Evolutionary conservation across 371 early-diverging fungal genomes (phyloP).

Genomic region (Chytridiales sp.): DNA sequence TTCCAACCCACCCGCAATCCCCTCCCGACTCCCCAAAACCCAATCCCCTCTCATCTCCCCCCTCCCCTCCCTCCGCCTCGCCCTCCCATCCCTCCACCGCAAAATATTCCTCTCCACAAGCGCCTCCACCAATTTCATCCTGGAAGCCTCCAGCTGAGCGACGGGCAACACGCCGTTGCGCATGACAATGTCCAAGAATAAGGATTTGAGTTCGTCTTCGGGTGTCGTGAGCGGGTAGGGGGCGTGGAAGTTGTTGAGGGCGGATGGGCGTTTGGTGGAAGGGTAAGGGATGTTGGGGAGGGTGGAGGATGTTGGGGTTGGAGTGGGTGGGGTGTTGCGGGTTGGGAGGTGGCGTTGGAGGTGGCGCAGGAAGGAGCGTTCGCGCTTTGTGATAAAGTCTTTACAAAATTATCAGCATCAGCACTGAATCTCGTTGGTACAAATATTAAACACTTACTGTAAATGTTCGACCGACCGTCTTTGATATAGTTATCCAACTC

Average conservation of each 20-base stretch:
- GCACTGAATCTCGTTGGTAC: too few species aligned
- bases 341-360: conserved; percentile 31
- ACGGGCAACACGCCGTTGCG: conserved; percentile 36
- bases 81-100: conserved; percentile 35
- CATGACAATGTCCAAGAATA: conserved; percentile 37
- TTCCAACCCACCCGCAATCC: not conserved
- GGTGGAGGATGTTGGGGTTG: not conserved
- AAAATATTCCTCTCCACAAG: conserved; percentile 42
- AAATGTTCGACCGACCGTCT: conserved; percentile 12
- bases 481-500: conserved; percentile 33
- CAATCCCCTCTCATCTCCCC: not conserved
- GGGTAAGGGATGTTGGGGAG: not conserved
- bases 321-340: conserved; percentile 2
- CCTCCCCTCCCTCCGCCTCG: conserved; percentile 21
- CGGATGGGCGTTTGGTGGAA: not conserved
- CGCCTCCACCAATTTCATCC: conserved; percentile 27
- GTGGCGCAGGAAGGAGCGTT: conserved; percentile 26
- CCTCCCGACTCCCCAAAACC: not conserved
- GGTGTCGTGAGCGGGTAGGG: not conserved
- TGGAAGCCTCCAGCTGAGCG: conserved; percentile 22
- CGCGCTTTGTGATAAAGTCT: conserved; percentile 31
- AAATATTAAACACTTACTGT: conserved; percentile 1
- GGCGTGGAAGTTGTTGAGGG: conserved; percentile 7
- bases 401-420: not conserved
- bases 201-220: conserved; percentile 26